Evolutionary conservation across 2,329 filamentous ascomycete genomes (phyloP).

Genomic region (Teratosphaeria pseudoeucalypti): DNA sequence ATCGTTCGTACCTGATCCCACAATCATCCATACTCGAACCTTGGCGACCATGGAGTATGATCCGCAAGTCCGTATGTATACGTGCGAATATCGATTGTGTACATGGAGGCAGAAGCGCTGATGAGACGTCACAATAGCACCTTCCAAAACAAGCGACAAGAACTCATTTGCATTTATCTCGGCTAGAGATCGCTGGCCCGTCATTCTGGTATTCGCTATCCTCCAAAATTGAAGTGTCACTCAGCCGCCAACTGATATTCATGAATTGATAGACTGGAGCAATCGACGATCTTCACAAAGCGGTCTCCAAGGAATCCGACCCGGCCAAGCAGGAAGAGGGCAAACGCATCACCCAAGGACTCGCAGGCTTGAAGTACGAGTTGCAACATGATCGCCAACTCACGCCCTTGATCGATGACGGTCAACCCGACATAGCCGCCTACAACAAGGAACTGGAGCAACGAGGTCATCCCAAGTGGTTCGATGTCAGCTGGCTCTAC

Average conservation of each 20-base stretch:
- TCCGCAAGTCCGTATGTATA: constrained; percentile 56
- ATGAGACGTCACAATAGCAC: constrained; percentile 42
- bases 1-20: background rate
- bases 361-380: constrained; percentile 85
- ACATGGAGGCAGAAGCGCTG: constrained; percentile 3
- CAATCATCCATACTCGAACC: background rate
- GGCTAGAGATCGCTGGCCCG: constrained; percentile 79
- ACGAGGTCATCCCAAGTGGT: constrained; percentile 67
- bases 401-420: constrained; percentile 66
- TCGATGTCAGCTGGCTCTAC: constrained; percentile 78
- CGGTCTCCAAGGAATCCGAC: constrained; percentile 47
- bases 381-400: constrained; percentile 77
- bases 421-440: constrained; percentile 58
- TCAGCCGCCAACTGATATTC: background rate
- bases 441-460: constrained; percentile 82
- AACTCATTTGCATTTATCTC: constrained; percentile 81
- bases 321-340: constrained; percentile 64
- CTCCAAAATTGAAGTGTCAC: background rate
- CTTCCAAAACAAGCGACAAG: constrained; percentile 68
- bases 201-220: constrained; percentile 59
- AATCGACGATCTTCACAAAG: constrained; percentile 87
- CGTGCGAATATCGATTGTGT: background rate
- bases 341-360: constrained; percentile 69
- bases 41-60: constrained; percentile 56
- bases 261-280: constrained; percentile 58